A percentile compares a stretch with the other conserved stretches of the same genome.
These are phyloP conservation scores for Tuber calosporum DNA, from an alignment of 495 filamentous ascomycete genomes.

Conservation along the genomic window DNA sequence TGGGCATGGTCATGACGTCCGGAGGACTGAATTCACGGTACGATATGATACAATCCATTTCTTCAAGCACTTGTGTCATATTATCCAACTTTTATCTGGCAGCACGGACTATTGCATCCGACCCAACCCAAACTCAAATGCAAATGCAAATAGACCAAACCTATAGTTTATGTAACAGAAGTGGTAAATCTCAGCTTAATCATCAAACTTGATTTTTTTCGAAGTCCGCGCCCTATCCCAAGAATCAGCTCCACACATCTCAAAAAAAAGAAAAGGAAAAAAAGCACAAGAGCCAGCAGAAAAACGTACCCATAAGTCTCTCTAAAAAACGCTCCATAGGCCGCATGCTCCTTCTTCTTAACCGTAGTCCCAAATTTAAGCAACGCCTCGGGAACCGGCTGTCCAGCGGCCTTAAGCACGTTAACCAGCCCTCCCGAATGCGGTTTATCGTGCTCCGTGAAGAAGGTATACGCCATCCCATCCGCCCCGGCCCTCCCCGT, in stretches of 20 bases:
- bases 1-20: neutral
- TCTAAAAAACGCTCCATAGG: slow-evolving; percentile 89
- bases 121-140: neutral
- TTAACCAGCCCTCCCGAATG: slow-evolving; percentile 59
- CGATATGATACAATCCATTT: neutral
- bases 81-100: neutral
- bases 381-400: slow-evolving; percentile 75
- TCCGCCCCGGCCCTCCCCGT: slow-evolving; percentile 87
- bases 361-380: slow-evolving; percentile 96
- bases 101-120: neutral
- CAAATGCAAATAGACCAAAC: neutral
- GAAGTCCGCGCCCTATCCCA: slow-evolving; percentile 65
- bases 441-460: slow-evolving; percentile 84
- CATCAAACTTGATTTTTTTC: slow-evolving; percentile 90
- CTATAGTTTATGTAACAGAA: neutral
- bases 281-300: neutral
- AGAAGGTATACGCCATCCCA: slow-evolving; percentile 85
- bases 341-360: slow-evolving; percentile 92
- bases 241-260: slow-evolving; percentile 7
- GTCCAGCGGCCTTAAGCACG: slow-evolving; percentile 79
- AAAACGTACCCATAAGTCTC: slow-evolving; percentile 46
- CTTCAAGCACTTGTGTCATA: neutral
- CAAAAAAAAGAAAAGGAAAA: neutral
- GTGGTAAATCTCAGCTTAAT: slow-evolving; percentile 42
- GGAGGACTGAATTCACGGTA: neutral